phyloP scores from a whole-genome alignment of 495 filamentous ascomycete genomes.

The Staphylotrichum longicolle region DNA sequence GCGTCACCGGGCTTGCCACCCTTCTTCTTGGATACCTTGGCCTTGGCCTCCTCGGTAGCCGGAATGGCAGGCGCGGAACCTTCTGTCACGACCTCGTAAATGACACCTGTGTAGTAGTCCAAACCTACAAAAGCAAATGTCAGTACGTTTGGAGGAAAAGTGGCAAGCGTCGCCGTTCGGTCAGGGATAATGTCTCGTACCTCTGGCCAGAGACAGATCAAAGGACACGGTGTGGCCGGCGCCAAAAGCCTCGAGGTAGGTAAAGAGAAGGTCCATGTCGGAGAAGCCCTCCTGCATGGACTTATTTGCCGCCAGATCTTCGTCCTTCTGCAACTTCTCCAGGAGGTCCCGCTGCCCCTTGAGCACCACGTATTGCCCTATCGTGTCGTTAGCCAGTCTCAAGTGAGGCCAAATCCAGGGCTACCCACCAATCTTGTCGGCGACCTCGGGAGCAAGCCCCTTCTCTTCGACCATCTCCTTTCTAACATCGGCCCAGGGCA shows the following conservation, averaged over 20 bases:
- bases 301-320: conserved; percentile 61
- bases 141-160: conserved; percentile 24
- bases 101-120: conserved; percentile 64
- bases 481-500: conserved; percentile 83
- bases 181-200: background rate
- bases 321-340: conserved; percentile 60
- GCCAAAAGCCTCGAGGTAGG: conserved; percentile 74
- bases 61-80: conserved; percentile 64
- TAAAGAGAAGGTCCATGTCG: conserved; percentile 78
- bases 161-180: background rate
- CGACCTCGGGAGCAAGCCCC: conserved; percentile 67
- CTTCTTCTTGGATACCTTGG: conserved; percentile 54
- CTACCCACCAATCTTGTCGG: conserved; percentile 82
- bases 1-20: conserved; percentile 53
- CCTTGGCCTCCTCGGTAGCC: conserved; percentile 42
- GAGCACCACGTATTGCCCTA: conserved; percentile 24
- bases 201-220: conserved; percentile 79
- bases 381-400: background rate
- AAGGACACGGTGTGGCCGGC: conserved; percentile 71
- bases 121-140: conserved; percentile 1
- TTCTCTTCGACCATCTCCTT: conserved; percentile 89
- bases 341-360: conserved; percentile 59
- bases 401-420: conserved; percentile 42
- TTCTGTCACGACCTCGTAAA: conserved; percentile 74
- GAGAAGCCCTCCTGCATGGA: conserved; percentile 73